phyloP scores from a whole-genome alignment of 129 eudicot genomes.

The Silybum marianum region DNA sequence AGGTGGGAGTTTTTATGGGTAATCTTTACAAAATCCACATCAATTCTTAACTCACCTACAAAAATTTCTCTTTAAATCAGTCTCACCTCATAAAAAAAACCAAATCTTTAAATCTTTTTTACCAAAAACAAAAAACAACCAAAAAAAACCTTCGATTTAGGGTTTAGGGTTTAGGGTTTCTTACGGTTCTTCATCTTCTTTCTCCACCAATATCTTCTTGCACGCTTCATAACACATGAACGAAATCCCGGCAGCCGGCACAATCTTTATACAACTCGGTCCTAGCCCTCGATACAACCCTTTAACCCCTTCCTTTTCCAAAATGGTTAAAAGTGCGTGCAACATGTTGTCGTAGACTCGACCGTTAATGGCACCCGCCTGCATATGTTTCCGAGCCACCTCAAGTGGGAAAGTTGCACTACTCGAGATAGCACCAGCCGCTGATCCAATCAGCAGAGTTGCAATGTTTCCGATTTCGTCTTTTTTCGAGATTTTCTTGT shows the following conservation, averaged over 20 bases:
- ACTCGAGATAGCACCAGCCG: constrained; percentile 87
- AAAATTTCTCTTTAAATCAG: not conserved
- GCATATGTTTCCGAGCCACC: constrained; percentile 96
- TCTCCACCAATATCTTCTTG: constrained; percentile 74
- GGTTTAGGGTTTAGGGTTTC: not conserved
- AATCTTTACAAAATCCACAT: not conserved
- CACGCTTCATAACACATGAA: constrained; percentile 94
- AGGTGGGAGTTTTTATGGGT: not conserved
- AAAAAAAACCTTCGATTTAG: not conserved
- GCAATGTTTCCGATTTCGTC: constrained; percentile 77
- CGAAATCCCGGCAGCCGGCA: constrained; percentile 96
- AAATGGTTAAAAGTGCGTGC: constrained; percentile 72
- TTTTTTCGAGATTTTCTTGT: constrained; percentile 52
- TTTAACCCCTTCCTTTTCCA: constrained; percentile 74
- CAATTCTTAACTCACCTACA: constrained; percentile 7
- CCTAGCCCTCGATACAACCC: constrained; percentile 84
- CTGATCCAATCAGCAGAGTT: constrained; percentile 78
- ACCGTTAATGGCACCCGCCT: constrained; percentile 80
- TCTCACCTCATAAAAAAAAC: constrained; percentile 13
- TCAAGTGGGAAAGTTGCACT: constrained; percentile 86
- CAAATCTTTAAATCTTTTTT: constrained; percentile 29
- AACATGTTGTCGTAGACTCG: constrained; percentile 74
- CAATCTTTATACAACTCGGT: constrained; percentile 80
- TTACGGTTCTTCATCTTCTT: constrained; percentile 47
- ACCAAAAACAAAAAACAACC: constrained; percentile 15